Evolutionary conservation across 345 rosid genomes (phyloP), one percentile per base, ranked within the genome.

Genomic region (Citrus australasica): DNA sequence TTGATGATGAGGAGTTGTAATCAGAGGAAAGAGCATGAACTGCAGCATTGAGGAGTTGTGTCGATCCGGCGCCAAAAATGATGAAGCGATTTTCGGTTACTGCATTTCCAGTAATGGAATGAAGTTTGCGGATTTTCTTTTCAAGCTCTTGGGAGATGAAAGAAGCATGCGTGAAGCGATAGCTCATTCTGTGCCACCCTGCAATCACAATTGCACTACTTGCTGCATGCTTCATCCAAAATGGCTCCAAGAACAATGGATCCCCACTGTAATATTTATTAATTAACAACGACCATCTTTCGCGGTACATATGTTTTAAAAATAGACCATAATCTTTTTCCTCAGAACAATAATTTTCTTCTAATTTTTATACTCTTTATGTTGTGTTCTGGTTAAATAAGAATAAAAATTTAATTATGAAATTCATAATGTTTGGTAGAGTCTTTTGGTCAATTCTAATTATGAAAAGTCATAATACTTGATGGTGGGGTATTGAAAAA

Each of bases 141-240:
- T 87, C 88, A 13, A 93, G 92, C 74, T 86, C 84, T 37, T 35
- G 17, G 0, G 84, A 88, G 28, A 82, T 79, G 21, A 0, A 16
- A 56, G 81, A 61, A 16, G 58, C 37, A 75, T 85, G 84, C 19
- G 22, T 17, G 80, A 21, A 87, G 1, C 24, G 0, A 71, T 89
- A 87, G 77, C 94, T 78, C 91, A 90, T 88, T 38, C 92, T 70
- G 78, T 90, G 92, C 92, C 92, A 89, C 9, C 91, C 91, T 11
- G 92, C 81, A 22, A 89, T 81, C 9, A 89, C 33, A 17, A 89
- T 6, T 25, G 90, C 87, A 69, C 94, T 89, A 28, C 79, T 80
- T 0, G 69, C 83, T 14, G 92, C 92, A 59, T 84, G 71, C 71
- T 86, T 16, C 80, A 79, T 30, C 94, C 94, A 89, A 73, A 82